A percentile compares a stretch with the other conserved stretches of the same genome.
phyloP scores from a whole-genome alignment of 2,329 filamentous ascomycete species.

The Amauroascus verrucosus region DNA sequence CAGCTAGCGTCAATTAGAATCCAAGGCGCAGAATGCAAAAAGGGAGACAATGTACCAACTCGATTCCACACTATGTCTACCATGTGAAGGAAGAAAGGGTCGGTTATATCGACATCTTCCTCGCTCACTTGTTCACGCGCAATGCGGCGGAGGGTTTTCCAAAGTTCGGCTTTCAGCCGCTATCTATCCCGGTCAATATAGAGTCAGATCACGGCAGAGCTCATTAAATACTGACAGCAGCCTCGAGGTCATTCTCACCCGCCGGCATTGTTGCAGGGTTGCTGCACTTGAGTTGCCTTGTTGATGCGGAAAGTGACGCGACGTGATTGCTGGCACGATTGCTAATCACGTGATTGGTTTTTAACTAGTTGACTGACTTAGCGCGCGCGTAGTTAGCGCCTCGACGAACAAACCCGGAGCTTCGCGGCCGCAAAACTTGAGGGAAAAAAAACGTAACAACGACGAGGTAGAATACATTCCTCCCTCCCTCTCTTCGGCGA shows the following conservation, averaged over 20 bases:
- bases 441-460: too few species aligned
- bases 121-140: constrained; percentile 73
- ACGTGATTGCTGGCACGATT: too few species aligned
- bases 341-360: too few species aligned
- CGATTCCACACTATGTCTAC: constrained; percentile 83
- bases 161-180: constrained; percentile 74
- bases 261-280: background rate
- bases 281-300: background rate
- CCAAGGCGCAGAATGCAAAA: background rate
- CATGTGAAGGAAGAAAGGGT: constrained; percentile 76
- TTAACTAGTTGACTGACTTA: background rate
- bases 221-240: too few species aligned
- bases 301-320: background rate
- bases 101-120: constrained; percentile 72
- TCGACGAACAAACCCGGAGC: too few species aligned
- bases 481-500: too few species aligned
- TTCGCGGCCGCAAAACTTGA: too few species aligned
- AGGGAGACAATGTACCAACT: constrained; percentile 50
- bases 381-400: too few species aligned
- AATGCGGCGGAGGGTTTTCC: constrained; percentile 75
- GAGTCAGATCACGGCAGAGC: background rate
- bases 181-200: constrained; percentile 33
- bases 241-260: too few species aligned
- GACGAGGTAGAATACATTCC: too few species aligned
- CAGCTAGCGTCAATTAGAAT: background rate